phyloP scores from a whole-genome alignment of 345 rosid genomes.

The Mercurialis annua region DNA sequence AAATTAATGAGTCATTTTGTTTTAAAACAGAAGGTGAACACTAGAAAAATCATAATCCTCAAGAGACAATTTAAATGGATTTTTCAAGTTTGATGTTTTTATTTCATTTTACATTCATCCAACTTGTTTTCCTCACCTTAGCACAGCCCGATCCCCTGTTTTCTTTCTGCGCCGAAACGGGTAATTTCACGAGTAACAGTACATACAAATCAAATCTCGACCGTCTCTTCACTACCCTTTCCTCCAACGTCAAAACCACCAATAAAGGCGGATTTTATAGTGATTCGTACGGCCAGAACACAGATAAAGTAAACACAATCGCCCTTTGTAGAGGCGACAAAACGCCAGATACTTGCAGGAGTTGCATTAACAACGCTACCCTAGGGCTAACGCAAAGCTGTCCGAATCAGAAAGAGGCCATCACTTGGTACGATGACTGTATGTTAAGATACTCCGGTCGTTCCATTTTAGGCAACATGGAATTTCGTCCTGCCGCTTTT shows the following conservation, averaged over 20 bases:
- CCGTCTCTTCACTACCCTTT: not conserved
- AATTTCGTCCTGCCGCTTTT: not conserved
- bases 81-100: too few species aligned
- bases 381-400: slow-evolving; percentile 5
- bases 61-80: too few species aligned
- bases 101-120: not conserved
- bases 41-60: too few species aligned
- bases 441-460: slow-evolving; percentile 21
- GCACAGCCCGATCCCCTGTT: not conserved
- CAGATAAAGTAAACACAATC: not conserved
- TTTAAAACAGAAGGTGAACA: too few species aligned
- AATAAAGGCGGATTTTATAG: not conserved
- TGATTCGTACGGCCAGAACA: not conserved
- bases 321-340: too few species aligned
- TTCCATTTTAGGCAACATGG: not conserved
- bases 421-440: slow-evolving; percentile 16
- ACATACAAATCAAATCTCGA: not conserved
- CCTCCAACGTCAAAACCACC: not conserved
- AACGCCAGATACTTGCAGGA: not conserved
- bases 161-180: not conserved
- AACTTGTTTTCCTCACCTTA: not conserved
- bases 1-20: too few species aligned
- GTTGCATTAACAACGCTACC: slow-evolving; percentile 4
- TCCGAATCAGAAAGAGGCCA: slow-evolving; percentile 12
- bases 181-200: not conserved